Conservation (phyloP, 2,329 filamentous ascomycete genomes). For the Xylaria sp. region DNA sequence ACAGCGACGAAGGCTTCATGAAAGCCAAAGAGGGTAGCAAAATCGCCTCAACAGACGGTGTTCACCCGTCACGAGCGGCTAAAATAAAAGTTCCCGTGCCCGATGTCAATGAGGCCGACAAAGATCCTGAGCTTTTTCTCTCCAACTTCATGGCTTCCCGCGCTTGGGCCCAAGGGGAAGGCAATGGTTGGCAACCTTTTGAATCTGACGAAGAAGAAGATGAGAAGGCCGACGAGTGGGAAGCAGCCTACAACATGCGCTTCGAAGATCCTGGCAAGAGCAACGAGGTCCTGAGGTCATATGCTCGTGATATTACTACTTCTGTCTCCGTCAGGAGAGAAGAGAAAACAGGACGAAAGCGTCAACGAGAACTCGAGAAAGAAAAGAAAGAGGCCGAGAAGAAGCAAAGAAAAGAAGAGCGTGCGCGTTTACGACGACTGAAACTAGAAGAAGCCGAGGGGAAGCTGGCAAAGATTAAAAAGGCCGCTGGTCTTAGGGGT, state of each 20-base stretch:
- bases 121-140: slow-evolving; percentile 91
- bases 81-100: slow-evolving; percentile 64
- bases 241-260: slow-evolving; percentile 93
- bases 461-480: slow-evolving; percentile 87
- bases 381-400: slow-evolving; percentile 83
- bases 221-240: slow-evolving; percentile 83
- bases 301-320: slow-evolving; percentile 85
- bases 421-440: slow-evolving; percentile 83
- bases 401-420: slow-evolving; percentile 79
- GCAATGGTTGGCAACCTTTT: slow-evolving; percentile 79
- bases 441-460: slow-evolving; percentile 91
- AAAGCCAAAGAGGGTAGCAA: slow-evolving; percentile 68
- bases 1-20: slow-evolving; percentile 79
- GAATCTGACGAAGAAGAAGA: slow-evolving; percentile 87
- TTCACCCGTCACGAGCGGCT: slow-evolving; percentile 67
- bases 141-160: slow-evolving; percentile 94
- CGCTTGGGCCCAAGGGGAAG: slow-evolving; percentile 82
- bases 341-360: slow-evolving; percentile 79
- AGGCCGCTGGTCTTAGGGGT: slow-evolving; percentile 83
- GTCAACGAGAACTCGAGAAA: slow-evolving; percentile 80
- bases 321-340: slow-evolving; percentile 88
- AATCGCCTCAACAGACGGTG: slow-evolving; percentile 53
- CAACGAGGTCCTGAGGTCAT: slow-evolving; percentile 88
- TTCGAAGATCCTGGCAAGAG: slow-evolving; percentile 92
- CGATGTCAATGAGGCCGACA: slow-evolving; percentile 81